phyloP scores from a whole-genome alignment of 225 moss, liverwort and hornwort genomes.

The Polytrichum formosum region DNA sequence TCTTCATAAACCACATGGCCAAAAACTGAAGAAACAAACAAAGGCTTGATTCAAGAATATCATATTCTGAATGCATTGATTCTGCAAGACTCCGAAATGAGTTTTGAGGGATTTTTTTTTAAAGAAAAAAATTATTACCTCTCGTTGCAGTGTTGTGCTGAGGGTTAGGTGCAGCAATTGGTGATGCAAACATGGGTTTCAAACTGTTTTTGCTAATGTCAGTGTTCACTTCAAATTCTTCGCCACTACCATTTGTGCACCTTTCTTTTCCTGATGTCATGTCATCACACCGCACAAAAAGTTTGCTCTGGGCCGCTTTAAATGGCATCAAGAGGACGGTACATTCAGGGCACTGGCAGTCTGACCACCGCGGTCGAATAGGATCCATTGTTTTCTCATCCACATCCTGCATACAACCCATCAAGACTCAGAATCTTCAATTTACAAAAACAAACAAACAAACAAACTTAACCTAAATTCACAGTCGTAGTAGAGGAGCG shows the following conservation, averaged over 20 bases:
- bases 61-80: too few species aligned
- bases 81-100: too few species aligned
- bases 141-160: constrained; percentile 17
- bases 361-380: constrained; percentile 51
- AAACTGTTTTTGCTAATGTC: constrained; percentile 9
- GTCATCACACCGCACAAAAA: constrained; percentile 50
- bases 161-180: constrained; percentile 15
- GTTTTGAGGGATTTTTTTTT: too few species aligned
- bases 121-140: constrained; percentile 8
- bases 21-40: too few species aligned
- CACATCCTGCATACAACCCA: constrained; percentile 16
- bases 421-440: neutral
- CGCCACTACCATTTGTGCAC: constrained; percentile 22
- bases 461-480: too few species aligned
- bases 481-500: too few species aligned
- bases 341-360: constrained; percentile 63
- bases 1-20: too few species aligned
- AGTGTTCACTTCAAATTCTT: constrained; percentile 11
- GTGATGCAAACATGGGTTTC: constrained; percentile 30
- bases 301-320: constrained; percentile 31
- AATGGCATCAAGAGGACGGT: constrained; percentile 46
- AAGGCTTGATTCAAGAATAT: too few species aligned
- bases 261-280: constrained; percentile 15
- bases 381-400: constrained; percentile 19
- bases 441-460: too few species aligned